phyloP scores from a whole-genome alignment of 2,329 filamentous ascomycete species.

The Fusarium brevicatenulatum region DNA sequence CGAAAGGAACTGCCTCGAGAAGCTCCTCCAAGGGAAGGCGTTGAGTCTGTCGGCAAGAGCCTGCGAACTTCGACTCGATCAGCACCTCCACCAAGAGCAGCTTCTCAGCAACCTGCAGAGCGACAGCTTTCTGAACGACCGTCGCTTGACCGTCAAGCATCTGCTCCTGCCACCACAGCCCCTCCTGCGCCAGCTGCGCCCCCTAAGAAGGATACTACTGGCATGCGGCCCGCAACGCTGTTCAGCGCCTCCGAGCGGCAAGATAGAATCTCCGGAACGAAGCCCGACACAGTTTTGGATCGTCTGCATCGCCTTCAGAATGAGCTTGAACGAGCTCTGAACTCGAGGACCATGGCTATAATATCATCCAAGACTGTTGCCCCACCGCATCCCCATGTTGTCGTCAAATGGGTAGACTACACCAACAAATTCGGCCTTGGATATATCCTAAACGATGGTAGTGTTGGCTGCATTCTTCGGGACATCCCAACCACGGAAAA shows the following conservation, averaged over 20 bases:
- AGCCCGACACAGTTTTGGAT: constrained; percentile 67
- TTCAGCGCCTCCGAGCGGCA: constrained; percentile 66
- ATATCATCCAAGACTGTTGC: constrained; percentile 64
- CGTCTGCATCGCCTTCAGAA: constrained; percentile 66
- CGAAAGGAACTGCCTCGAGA: constrained; percentile 45
- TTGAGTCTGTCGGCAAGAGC: constrained; percentile 41
- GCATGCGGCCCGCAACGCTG: constrained; percentile 57
- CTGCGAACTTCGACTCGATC: constrained; percentile 45
- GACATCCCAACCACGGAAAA: constrained; percentile 65
- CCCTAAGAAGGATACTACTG: constrained; percentile 44
- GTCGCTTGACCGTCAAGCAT: constrained; percentile 44
- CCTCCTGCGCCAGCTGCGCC: constrained; percentile 39
- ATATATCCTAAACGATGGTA: constrained; percentile 85
- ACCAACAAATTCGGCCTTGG: constrained; percentile 87
- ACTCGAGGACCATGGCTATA: constrained; percentile 70
- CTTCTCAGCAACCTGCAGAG: constrained; percentile 42
- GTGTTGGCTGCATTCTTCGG: constrained; percentile 75
- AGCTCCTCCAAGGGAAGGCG: constrained; percentile 32
- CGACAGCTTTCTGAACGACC: constrained; percentile 38
- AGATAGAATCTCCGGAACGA: constrained; percentile 61
- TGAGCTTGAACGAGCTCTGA: constrained; percentile 71
- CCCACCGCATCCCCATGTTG: constrained; percentile 69
- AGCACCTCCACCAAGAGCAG: constrained; percentile 43
- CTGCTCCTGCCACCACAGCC: constrained; percentile 28
- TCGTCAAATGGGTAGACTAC: constrained; percentile 88